Conservation (phyloP, 441 rosid genomes). For the Isatis lusitanica region DNA sequence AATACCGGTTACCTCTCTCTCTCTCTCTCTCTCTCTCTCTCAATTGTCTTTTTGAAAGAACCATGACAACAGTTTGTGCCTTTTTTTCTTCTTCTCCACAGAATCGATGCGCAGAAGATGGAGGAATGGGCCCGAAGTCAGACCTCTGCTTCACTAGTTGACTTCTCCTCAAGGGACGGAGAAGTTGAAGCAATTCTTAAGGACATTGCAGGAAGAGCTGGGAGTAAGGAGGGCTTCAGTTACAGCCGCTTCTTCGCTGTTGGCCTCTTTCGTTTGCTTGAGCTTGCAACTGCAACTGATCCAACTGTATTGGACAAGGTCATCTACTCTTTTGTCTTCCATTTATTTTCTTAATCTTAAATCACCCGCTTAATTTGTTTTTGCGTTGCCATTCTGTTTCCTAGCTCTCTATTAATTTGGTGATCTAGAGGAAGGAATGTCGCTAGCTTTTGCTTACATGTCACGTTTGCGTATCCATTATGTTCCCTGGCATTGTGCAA, state of each 20-base stretch:
- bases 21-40: not conserved
- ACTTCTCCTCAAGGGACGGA: constrained; percentile 74
- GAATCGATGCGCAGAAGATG: constrained; percentile 77
- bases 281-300: constrained; percentile 82
- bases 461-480: not conserved
- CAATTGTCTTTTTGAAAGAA: not conserved
- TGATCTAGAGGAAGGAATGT: not conserved
- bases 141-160: constrained; percentile 64
- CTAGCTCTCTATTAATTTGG: not conserved
- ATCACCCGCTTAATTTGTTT: not conserved
- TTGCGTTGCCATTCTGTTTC: not conserved
- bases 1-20: constrained; percentile 64
- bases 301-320: constrained; percentile 87
- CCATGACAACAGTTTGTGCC: constrained; percentile 10
- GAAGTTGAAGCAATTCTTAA: constrained; percentile 74
- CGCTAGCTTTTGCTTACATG: not conserved
- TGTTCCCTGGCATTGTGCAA: not conserved
- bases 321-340: not conserved
- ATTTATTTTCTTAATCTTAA: not conserved
- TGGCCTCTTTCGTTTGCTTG: constrained; percentile 91
- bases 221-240: constrained; percentile 68
- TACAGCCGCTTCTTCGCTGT: constrained; percentile 97
- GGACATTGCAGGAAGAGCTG: constrained; percentile 83
- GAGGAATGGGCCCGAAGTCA: constrained; percentile 94
- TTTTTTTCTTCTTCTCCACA: constrained; percentile 29